These are phyloP conservation scores for Salix dunnii DNA, from an alignment of 345 rosid genomes.

Conservation along the genomic window DNA sequence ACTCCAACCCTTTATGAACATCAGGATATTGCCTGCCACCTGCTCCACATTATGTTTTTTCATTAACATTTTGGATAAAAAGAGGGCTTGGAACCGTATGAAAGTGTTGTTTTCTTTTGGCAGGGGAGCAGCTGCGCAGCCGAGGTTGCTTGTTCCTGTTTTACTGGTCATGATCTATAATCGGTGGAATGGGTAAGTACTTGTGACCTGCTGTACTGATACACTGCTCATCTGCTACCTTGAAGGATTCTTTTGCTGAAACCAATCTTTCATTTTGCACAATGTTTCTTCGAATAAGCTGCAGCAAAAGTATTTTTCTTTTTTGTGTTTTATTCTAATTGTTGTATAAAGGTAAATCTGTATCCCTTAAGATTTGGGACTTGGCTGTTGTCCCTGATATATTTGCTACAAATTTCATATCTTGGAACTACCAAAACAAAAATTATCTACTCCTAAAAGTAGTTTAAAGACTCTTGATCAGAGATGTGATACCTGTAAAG, in stretches of 20 bases:
- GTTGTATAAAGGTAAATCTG: neutral
- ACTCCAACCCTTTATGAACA: too few species aligned
- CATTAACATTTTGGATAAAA: too few species aligned
- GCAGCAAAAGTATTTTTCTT: neutral
- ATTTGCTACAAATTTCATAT: too few species aligned
- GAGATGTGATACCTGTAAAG: neutral
- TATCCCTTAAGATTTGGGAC: neutral
- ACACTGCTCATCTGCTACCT: neutral
- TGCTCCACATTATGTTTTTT: too few species aligned
- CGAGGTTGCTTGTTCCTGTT: slow-evolving; percentile 86
- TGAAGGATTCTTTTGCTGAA: neutral
- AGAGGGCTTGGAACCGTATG: too few species aligned
- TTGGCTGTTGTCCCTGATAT: neutral
- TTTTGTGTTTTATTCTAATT: neutral
- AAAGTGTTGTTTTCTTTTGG: slow-evolving; percentile 14
- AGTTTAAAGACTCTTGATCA: neutral
- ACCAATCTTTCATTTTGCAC: neutral
- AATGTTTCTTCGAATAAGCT: neutral
- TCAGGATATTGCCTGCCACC: too few species aligned
- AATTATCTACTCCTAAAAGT: neutral
- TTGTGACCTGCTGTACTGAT: neutral
- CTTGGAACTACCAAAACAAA: neutral
- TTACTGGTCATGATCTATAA: slow-evolving; percentile 85
- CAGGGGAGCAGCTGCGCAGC: slow-evolving; percentile 85
- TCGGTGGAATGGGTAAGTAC: slow-evolving; percentile 81